Percentiles rank a stretch among this genome's conserved stretches.
These are phyloP conservation scores for Glycine latifolia DNA, from an alignment of 306 rosid species.

Conservation along the genomic window DNA sequence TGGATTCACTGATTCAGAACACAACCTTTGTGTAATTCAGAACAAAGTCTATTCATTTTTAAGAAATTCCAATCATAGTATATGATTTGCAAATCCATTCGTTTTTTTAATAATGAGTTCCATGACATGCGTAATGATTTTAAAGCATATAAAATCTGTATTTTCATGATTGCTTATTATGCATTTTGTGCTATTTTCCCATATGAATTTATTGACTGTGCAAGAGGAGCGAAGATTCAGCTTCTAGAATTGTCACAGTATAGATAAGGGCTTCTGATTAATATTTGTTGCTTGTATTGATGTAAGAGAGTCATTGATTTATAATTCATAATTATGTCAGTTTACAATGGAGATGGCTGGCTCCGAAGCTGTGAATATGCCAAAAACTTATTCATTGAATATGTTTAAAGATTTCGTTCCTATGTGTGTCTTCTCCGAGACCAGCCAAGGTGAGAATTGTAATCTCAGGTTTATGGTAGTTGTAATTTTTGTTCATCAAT, in stretches of 20 bases:
- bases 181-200: constrained; percentile 2
- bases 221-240: constrained; percentile 17
- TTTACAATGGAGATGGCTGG: constrained; percentile 93
- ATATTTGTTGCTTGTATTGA: constrained; percentile 27
- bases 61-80: neutral
- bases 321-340: constrained; percentile 58
- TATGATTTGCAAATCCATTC: constrained; percentile 11
- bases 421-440: constrained; percentile 88
- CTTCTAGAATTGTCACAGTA: constrained; percentile 23
- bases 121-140: neutral
- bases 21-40: neutral
- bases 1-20: neutral
- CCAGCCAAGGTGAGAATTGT: constrained; percentile 77
- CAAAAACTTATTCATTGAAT: constrained; percentile 78
- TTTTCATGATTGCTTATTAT: constrained; percentile 3
- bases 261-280: constrained; percentile 13
- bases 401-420: constrained; percentile 96
- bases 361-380: constrained; percentile 65
- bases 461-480: constrained; percentile 22
- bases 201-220: constrained; percentile 1
- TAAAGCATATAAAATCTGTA: constrained; percentile 21
- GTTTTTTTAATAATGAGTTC: neutral
- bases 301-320: constrained; percentile 28
- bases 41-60: neutral
- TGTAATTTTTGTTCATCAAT: constrained; percentile 20